phyloP scores from a whole-genome alignment of 768 basidiomycete genomes.

The Phlebiopsis flavidoalba region DNA sequence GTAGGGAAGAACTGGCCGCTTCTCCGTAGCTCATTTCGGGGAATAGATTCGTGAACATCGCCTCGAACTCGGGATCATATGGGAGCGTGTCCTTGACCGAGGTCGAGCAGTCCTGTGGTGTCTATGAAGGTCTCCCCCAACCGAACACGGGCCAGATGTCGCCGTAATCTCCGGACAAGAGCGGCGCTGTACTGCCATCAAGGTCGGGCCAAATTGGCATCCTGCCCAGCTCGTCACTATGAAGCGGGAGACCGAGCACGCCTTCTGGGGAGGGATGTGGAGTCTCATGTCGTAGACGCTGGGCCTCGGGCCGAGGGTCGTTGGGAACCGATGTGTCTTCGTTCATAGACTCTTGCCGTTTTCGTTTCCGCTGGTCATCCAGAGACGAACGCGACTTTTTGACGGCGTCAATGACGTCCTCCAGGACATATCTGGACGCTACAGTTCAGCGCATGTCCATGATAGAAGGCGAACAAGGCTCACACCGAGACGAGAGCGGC shows the following conservation, averaged over 20 bases:
- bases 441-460: background rate
- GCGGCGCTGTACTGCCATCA: slow-evolving; percentile 21
- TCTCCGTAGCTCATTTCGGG: background rate
- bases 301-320: background rate
- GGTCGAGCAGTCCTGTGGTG: background rate
- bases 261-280: background rate
- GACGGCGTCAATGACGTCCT: background rate
- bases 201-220: slow-evolving; percentile 19
- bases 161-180: slow-evolving; percentile 12
- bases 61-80: background rate
- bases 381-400: background rate
- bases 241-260: background rate
- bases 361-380: background rate
- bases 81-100: slow-evolving; percentile 1
- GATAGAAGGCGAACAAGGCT: background rate
- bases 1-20: background rate
- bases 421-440: background rate
- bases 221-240: slow-evolving; percentile 24
- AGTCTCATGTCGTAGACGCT: background rate
- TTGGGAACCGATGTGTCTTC: background rate
- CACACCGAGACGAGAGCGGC: background rate
- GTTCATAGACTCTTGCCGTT: background rate
- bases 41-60: background rate
- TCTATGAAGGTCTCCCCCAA: background rate
- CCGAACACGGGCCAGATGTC: background rate